These are phyloP conservation scores for Phytophthora pini DNA, from an alignment of 352 stramenopile genomes.

Conservation along the genomic window DNA sequence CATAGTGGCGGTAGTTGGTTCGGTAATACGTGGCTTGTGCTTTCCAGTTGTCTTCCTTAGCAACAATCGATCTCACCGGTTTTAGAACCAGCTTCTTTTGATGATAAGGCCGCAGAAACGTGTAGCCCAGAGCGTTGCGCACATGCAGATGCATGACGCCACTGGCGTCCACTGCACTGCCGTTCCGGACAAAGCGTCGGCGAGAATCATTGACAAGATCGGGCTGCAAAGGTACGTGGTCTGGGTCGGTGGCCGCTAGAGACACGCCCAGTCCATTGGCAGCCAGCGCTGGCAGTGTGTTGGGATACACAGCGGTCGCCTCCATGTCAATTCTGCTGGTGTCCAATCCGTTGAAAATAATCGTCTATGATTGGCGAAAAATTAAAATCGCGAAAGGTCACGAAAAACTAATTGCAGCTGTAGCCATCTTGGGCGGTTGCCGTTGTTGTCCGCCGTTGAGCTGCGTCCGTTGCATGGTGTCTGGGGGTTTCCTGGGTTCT, in stretches of 20 bases:
- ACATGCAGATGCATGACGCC: conserved; percentile 57
- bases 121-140: conserved; percentile 62
- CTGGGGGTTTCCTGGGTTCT: conserved; percentile 30
- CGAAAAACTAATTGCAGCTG: conserved; percentile 1
- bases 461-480: conserved; percentile 23
- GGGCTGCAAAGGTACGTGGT: conserved; percentile 57
- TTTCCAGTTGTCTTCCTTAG: conserved; percentile 1
- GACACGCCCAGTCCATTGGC: conserved; percentile 57
- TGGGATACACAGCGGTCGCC: conserved; percentile 59
- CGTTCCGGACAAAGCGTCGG: conserved; percentile 29
- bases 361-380: conserved; percentile 37
- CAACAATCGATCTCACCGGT: neutral
- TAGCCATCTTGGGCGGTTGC: conserved; percentile 23
- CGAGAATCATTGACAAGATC: conserved; percentile 58
- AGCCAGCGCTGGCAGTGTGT: conserved; percentile 57
- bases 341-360: conserved; percentile 16
- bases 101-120: conserved; percentile 59
- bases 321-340: conserved; percentile 52
- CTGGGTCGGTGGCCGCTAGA: conserved; percentile 49
- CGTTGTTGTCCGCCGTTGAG: conserved; percentile 6
- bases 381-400: conserved; percentile 25
- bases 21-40: conserved; percentile 41
- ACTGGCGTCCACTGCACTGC: conserved; percentile 54
- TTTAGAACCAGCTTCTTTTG: conserved; percentile 32
- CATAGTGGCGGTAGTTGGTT: conserved; percentile 46